A percentile compares a stretch with the other conserved stretches of the same genome.
phyloP scores from a whole-genome alignment of 495 filamentous ascomycete genomes.

The Penicillium silybi region DNA sequence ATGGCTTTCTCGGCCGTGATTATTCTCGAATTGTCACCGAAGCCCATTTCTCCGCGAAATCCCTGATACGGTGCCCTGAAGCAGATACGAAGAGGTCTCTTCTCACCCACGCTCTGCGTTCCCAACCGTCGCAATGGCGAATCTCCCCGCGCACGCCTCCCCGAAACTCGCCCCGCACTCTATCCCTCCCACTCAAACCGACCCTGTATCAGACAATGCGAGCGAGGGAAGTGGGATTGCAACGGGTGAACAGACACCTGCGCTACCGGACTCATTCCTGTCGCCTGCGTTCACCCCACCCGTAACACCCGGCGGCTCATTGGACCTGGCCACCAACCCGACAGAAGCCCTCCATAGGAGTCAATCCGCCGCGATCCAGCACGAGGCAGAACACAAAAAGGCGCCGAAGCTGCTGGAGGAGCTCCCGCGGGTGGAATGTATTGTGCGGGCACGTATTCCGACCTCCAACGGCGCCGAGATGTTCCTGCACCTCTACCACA shows the following conservation, averaged over 20 bases:
- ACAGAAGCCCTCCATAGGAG: constrained; percentile 35
- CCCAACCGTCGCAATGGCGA: constrained; percentile 38
- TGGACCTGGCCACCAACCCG: constrained; percentile 37
- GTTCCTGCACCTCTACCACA: constrained; percentile 94
- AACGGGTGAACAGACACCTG: constrained; percentile 30
- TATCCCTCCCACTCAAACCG: constrained; percentile 16
- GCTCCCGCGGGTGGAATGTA: constrained; percentile 72
- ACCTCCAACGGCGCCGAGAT: constrained; percentile 89
- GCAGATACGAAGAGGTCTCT: neutral
- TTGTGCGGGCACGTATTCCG: constrained; percentile 80
- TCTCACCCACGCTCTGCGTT: constrained; percentile 4
- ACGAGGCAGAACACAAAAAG: constrained; percentile 46
- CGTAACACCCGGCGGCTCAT: constrained; percentile 61
- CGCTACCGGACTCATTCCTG: constrained; percentile 53
- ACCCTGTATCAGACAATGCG: constrained; percentile 16
- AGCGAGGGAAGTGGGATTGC: constrained; percentile 21
- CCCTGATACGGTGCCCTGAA: neutral
- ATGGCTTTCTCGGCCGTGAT: constrained; percentile 5
- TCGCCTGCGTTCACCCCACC: constrained; percentile 80
- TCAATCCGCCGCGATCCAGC: constrained; percentile 21
- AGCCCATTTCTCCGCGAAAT: constrained; percentile 1
- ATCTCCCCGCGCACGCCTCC: constrained; percentile 49
- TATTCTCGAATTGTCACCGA: neutral
- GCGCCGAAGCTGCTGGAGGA: constrained; percentile 63
- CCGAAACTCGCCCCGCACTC: constrained; percentile 47